phyloP scores from a whole-genome alignment of 345 rosid species.

The Luvunga scandens region DNA sequence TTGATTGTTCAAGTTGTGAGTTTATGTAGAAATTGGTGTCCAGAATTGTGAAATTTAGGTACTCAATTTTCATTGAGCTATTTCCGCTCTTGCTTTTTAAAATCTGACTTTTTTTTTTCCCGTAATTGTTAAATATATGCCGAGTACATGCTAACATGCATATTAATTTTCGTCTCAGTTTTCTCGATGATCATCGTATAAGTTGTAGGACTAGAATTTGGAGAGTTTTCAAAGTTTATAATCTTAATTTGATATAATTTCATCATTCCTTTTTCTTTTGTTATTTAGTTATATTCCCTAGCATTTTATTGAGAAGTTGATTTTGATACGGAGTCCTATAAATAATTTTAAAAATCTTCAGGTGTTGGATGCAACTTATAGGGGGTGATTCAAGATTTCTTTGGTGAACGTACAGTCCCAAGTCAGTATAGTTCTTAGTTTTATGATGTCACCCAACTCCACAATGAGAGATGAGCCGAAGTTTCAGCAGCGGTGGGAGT shows the following conservation, averaged over 20 bases:
- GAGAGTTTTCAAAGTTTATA: not conserved
- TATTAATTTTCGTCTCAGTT: not conserved
- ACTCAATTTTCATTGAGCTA: not conserved
- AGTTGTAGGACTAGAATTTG: not conserved
- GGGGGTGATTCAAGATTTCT: slow-evolving; percentile 3
- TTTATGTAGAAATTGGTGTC: not conserved
- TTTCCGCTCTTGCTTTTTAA: not conserved
- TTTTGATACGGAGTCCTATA: not conserved
- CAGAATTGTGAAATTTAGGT: not conserved
- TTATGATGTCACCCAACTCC: slow-evolving; percentile 12
- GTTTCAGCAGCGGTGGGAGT: slow-evolving; percentile 52
- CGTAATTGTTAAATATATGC: not conserved
- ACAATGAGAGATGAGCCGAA: slow-evolving; percentile 33
- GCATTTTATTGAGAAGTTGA: not conserved
- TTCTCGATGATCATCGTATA: not conserved
- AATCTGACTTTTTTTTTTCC: no score
- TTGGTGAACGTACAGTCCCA: not conserved
- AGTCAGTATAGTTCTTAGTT: not conserved
- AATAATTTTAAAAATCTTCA: not conserved
- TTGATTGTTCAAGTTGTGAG: not conserved
- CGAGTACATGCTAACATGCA: not conserved
- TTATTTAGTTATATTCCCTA: not conserved
- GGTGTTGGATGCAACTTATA: not conserved
- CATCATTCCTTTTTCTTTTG: not conserved
- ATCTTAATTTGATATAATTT: not conserved